Percentiles rank a stretch among this genome's conserved stretches.
phyloP scores from a whole-genome alignment of 208 protist genomes.

The Borovskyia barvae region DNA sequence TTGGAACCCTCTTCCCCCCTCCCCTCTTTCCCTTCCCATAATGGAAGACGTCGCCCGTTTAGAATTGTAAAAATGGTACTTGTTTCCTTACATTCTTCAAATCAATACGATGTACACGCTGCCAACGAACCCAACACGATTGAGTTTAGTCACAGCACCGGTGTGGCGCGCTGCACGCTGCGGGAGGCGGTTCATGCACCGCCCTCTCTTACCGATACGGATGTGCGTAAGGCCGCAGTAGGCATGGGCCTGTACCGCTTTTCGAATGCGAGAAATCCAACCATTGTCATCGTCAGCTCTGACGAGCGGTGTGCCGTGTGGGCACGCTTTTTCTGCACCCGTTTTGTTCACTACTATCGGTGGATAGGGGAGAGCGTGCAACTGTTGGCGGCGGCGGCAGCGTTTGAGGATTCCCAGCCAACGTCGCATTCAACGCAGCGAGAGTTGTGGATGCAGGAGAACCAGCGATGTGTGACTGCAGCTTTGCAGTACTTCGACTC shows the following conservation, averaged over 20 bases:
- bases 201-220: conserved; percentile 14
- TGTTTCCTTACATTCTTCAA: conserved; percentile 7
- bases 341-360: conserved; percentile 53
- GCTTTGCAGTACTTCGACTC: conserved; percentile 51
- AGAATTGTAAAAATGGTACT: conserved; percentile 15
- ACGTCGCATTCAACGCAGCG: conserved; percentile 30
- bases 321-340: conserved; percentile 70
- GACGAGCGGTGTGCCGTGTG: conserved; percentile 43
- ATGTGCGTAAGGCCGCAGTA: background rate
- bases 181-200: conserved; percentile 25
- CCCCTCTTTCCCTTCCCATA: too few relatives aligned
- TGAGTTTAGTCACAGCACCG: conserved; percentile 25
- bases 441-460: conserved; percentile 32
- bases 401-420: conserved; percentile 30
- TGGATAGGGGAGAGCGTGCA: conserved; percentile 69
- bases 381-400: conserved; percentile 38
- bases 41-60: too few relatives aligned
- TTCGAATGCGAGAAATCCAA: conserved; percentile 37
- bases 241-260: conserved; percentile 24
- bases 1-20: too few relatives aligned
- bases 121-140: conserved; percentile 17
- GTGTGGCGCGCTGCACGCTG: conserved; percentile 13
- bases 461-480: conserved; percentile 27
- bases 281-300: conserved; percentile 62
- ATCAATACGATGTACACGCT: conserved; percentile 10